Base-by-base conservation (phyloP, 352 stramenopile genomes). In the Phytopythium cucurbitacearum region DNA sequence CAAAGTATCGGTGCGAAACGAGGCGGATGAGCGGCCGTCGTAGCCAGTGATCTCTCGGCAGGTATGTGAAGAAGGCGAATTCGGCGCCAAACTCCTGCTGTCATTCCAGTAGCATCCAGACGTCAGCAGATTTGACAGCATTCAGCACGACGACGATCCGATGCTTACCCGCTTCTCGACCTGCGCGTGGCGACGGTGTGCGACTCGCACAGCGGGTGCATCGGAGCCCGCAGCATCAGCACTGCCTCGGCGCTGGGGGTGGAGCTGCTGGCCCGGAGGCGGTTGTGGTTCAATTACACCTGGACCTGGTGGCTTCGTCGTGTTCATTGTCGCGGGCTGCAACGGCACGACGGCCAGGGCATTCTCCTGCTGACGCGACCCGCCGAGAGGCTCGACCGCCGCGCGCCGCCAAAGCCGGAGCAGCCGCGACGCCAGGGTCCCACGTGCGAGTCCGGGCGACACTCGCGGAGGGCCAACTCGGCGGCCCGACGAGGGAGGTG, bases 1-100 rank as follows among this genome's bases (percentile, higher is more conserved):
- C 88, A 40, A 97, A 96, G 58, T 80, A 76, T 35, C 58, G 68
- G 13, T 85, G 81, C 0, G 64, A 70, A 4, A 74, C 67, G 12
- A 93, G 5, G 1, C 43, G 62, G 11, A 91, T 76, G 40, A 77
- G 89, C 16, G 64, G 44, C 39, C 56, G 60, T 6, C 84, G 80
- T 15, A 91, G 3, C n/a, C 48, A 55, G 41, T 88, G 64, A 0
- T 82, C 63, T 5, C 74, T 67, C 3, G 68, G 68, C 8, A 93
- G 43, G 59, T 70, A 55, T 35, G 35, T 62, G 42, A 60, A 80
- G 12, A 88, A 64, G 1, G 80, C 58, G 15, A 60, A 65, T 5
- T 89, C 72, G 3, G 76, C 77, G 3, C 80, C 80, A 34, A 71
- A 71, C 50, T 59, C 33, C 68, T 85, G 40, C 16, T 16, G 32